A percentile compares a stretch with the other conserved stretches of the same genome.
Evolutionary conservation across 108 stramenopile species (phyloP).

Genomic region (Skeletonema potamos): DNA sequence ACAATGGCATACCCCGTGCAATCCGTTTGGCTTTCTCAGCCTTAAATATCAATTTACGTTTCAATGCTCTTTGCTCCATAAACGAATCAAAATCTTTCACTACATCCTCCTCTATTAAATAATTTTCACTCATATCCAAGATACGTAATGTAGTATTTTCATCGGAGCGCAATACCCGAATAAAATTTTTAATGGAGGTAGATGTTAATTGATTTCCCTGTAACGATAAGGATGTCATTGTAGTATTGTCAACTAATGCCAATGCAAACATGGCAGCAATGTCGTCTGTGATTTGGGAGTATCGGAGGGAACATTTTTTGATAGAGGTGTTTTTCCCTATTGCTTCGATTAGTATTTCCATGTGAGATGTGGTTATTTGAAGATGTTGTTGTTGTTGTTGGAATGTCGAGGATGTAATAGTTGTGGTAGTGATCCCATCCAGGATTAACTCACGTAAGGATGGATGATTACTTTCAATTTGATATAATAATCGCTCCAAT

Average conservation of each 20-base stretch:
- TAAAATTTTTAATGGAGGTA: constrained; percentile 17
- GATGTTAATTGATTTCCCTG: constrained; percentile 22
- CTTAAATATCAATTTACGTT: constrained; percentile 4
- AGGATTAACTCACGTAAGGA: constrained; percentile 15
- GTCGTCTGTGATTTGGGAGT: constrained; percentile 22
- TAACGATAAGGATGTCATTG: constrained; percentile 10
- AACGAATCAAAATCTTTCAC: constrained; percentile 16
- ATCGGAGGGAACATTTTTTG: constrained; percentile 14
- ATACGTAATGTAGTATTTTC: constrained; percentile 12
- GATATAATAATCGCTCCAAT: background rate
- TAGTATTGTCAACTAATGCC: constrained; percentile 21
- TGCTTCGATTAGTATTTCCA: constrained; percentile 11
- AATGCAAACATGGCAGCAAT: constrained; percentile 27
- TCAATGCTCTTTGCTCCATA: constrained; percentile 26
- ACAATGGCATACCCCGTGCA: background rate
- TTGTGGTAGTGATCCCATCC: constrained; percentile 19
- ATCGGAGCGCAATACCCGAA: constrained; percentile 11
- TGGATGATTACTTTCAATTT: constrained; percentile 17
- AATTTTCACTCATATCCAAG: constrained; percentile 29
- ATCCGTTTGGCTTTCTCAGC: background rate
- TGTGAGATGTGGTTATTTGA: background rate
- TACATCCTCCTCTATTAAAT: constrained; percentile 9
- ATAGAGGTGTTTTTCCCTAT: constrained; percentile 24
- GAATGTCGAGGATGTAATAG: background rate
- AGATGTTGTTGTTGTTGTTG: too few species aligned